Evolutionary conservation across 2,329 filamentous ascomycete genomes (phyloP).

Genomic region (Aspergillus sojae): DNA sequence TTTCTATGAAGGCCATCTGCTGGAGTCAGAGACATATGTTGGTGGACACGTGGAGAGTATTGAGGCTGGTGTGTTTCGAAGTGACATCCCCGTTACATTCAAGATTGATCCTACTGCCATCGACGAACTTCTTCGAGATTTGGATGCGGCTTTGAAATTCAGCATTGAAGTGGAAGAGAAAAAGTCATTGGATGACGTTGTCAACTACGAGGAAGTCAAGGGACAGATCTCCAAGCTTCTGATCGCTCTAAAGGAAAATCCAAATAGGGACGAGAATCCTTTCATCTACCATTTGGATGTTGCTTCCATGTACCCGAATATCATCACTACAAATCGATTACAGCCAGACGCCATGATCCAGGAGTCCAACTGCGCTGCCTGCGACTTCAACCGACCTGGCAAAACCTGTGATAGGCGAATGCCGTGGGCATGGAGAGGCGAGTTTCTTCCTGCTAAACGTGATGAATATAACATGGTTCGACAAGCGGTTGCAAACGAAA

Average conservation of each 20-base stretch:
- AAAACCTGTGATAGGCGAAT: constrained; percentile 95
- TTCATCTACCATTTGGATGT: constrained; percentile 98
- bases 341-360: constrained; percentile 99
- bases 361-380: constrained; percentile 93
- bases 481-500: constrained; percentile 86
- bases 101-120: constrained; percentile 84
- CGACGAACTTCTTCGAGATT: constrained; percentile 81
- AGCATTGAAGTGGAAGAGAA: constrained; percentile 83
- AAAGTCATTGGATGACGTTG: constrained; percentile 76
- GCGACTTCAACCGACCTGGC: constrained; percentile 95
- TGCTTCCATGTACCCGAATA: constrained; percentile 99
- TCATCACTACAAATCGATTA: constrained; percentile 98
- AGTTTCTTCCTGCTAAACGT: constrained; percentile 91
- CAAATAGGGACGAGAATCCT: constrained; percentile 81
- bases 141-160: constrained; percentile 88
- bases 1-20: constrained; percentile 94
- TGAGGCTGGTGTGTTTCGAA: constrained; percentile 93
- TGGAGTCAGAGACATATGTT: constrained; percentile 97
- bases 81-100: constrained; percentile 94
- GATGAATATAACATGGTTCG: constrained; percentile 99
- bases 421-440: constrained; percentile 97
- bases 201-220: constrained; percentile 83
- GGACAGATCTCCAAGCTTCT: constrained; percentile 75
- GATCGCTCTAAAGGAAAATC: constrained; percentile 73
- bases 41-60: constrained; percentile 99